Evolutionary conservation across 805 yeast genomes (phyloP).

Genomic region (Citeromyces matritensis): DNA sequence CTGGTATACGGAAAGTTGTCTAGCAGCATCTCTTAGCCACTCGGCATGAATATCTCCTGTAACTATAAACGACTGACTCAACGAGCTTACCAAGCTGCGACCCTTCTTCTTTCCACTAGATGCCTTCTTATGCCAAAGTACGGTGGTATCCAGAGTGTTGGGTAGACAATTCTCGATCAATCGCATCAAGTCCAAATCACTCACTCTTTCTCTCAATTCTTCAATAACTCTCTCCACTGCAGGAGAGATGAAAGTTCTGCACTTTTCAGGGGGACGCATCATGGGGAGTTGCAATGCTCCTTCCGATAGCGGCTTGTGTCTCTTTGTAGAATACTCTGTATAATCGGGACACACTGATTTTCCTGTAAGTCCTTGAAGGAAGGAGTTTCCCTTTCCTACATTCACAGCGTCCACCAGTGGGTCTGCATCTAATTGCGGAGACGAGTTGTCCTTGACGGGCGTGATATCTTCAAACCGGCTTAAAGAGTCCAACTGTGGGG

Average conservation of each 20-base stretch:
- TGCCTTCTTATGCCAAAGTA: slow-evolving; percentile 44
- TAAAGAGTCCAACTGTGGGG: too few relatives aligned
- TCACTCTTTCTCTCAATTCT: slow-evolving; percentile 32
- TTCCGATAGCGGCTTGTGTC: slow-evolving; percentile 40
- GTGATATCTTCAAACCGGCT: too few relatives aligned
- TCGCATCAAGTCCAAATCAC: slow-evolving; percentile 54
- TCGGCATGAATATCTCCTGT: slow-evolving; percentile 93
- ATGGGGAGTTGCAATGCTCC: slow-evolving; percentile 48
- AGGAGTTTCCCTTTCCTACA: too few relatives aligned
- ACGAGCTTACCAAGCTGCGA: too few relatives aligned
- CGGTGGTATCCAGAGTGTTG: slow-evolving; percentile 78
- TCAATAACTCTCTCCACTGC: slow-evolving; percentile 47
- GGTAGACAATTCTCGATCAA: slow-evolving; percentile 75
- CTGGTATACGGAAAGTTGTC: slow-evolving; percentile 69
- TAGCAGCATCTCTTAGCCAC: slow-evolving; percentile 80
- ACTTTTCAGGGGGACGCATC: slow-evolving; percentile 59
- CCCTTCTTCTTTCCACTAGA: slow-evolving; percentile 21
- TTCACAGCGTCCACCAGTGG: too few relatives aligned
- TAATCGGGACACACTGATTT: slow-evolving; percentile 39
- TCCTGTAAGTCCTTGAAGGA: too few relatives aligned
- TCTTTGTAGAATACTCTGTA: slow-evolving; percentile 35
- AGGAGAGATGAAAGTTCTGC: slow-evolving; percentile 57
- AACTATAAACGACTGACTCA: slow-evolving; percentile 43
- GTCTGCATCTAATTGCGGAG: too few relatives aligned
- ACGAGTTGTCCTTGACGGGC: too few relatives aligned